Conservation (phyloP, 108 stramenopile genomes). For the Pseudonitzschia delicatissima region DNA sequence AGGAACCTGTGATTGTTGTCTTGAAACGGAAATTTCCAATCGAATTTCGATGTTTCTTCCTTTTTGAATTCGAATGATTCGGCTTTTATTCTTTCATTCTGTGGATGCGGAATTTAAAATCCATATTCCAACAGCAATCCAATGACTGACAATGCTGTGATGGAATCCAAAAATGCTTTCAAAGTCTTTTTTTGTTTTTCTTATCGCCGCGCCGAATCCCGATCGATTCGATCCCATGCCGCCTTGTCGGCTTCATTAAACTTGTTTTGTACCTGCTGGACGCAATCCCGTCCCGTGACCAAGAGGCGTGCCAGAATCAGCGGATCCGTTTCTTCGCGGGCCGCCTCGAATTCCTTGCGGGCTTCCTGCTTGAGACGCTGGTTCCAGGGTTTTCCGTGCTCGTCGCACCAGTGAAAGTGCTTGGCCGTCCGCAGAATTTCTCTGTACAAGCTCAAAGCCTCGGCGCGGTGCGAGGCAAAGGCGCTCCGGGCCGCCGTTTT, state of each 20-base stretch:
- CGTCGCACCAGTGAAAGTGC: constrained; percentile 87
- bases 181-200: too few species aligned
- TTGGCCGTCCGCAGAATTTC: constrained; percentile 86
- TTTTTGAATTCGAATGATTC: too few species aligned
- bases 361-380: constrained; percentile 68
- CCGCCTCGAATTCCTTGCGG: constrained; percentile 85
- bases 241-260: constrained; percentile 84
- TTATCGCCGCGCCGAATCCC: constrained; percentile 51
- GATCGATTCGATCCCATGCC: constrained; percentile 77
- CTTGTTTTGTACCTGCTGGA: constrained; percentile 85
- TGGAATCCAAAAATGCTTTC: too few species aligned
- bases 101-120: too few species aligned
- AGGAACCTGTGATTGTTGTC: too few species aligned
- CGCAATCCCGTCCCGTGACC: constrained; percentile 91
- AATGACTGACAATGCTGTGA: too few species aligned
- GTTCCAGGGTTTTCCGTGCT: constrained; percentile 77
- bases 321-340: constrained; percentile 84
- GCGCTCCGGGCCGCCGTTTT: constrained; percentile 21
- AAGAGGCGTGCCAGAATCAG: constrained; percentile 86
- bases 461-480: constrained; percentile 48
- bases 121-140: too few species aligned
- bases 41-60: too few species aligned
- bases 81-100: too few species aligned
- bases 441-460: constrained; percentile 77
- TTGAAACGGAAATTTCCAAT: too few species aligned